Base-by-base conservation (phyloP, 371 early-diverging fungal species). In the Haplosporangium sp. region DNA sequence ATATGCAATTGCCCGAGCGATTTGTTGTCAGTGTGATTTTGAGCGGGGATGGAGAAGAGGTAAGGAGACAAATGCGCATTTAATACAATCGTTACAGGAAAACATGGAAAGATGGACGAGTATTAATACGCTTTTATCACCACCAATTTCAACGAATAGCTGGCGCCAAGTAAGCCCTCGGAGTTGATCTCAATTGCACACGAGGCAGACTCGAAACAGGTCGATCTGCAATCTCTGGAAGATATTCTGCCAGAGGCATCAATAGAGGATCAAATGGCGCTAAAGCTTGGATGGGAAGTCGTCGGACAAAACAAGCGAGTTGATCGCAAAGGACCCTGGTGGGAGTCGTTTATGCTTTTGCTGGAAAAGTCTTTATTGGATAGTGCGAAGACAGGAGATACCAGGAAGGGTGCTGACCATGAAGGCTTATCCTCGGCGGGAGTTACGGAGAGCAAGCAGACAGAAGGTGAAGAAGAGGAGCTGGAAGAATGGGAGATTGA, bases 401-500 rank as follows among this genome's bases (percentile, higher is more conserved):
- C 29, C 59, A 57, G 13, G 21, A 13, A 47, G 23, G 57, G 42
- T 14, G 42, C 38, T n/a, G 40, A 50, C 50, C 9, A 18, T 18
- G 9, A 64, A 41, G 7, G 48, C 11, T 12, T 16, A 18, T 23
- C 14, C 10, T n/a, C 38, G 52, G 5, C 29, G 5, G 38, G 47
- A 18, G 18, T 13, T n/a, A n/a, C 43, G 13, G 53, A 47, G 37
- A 37, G 14, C 53, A 57, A 42, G 18, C 52, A 45, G 20, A n/a
- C 59, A 14, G 29, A 50, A 13, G 58, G 43, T 9, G 50, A 55
- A 5, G 60, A 54, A 16, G 79, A 77, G 9, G 72, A 71, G 42
- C 50, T 77, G 23, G 79, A 77, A 38, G 79, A 77, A 21, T 77
- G 79, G 79, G 79, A 77, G 42, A 77, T 77, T 41, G 79, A 77